Percentiles rank a stretch among this genome's conserved stretches.
Evolutionary conservation across 345 rosid species (phyloP).

Genomic region (Eucalyptus regnans): DNA sequence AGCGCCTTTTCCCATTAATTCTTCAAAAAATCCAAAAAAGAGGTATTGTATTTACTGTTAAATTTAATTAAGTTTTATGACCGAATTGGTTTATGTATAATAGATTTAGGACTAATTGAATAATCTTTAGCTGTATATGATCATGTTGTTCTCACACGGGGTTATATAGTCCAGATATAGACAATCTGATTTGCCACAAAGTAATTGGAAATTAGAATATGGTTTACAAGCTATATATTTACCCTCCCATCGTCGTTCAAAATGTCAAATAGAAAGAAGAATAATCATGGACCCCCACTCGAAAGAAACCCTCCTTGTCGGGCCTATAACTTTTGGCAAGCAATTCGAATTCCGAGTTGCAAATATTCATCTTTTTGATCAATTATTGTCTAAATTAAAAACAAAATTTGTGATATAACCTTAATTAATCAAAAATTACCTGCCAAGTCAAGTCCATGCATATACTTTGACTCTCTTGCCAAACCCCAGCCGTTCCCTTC

Average conservation of each 20-base stretch:
- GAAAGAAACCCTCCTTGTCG: not conserved
- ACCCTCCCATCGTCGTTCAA: not conserved
- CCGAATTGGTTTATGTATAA: rapidly evolving
- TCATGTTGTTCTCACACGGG: not conserved
- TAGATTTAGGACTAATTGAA: not conserved
- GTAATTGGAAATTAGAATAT: not conserved
- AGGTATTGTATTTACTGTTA: no score
- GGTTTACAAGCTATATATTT: not conserved
- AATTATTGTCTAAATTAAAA: not conserved
- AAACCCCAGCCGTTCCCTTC: not conserved
- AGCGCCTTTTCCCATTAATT: no score
- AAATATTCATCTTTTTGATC: not conserved
- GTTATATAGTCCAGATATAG: not conserved
- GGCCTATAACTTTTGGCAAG: not conserved
- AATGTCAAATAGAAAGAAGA: not conserved
- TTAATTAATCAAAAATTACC: not conserved
- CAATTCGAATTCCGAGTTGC: not conserved
- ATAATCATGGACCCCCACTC: not conserved
- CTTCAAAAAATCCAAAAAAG: no score
- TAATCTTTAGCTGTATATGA: not conserved
- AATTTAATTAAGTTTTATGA: not conserved
- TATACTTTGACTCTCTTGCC: not conserved
- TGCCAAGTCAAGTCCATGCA: not conserved
- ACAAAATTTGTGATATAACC: not conserved
- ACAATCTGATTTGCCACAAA: not conserved